These are phyloP conservation scores for Sclerospora graminicola DNA, from an alignment of 352 stramenopile genomes.

Conservation along the genomic window DNA sequence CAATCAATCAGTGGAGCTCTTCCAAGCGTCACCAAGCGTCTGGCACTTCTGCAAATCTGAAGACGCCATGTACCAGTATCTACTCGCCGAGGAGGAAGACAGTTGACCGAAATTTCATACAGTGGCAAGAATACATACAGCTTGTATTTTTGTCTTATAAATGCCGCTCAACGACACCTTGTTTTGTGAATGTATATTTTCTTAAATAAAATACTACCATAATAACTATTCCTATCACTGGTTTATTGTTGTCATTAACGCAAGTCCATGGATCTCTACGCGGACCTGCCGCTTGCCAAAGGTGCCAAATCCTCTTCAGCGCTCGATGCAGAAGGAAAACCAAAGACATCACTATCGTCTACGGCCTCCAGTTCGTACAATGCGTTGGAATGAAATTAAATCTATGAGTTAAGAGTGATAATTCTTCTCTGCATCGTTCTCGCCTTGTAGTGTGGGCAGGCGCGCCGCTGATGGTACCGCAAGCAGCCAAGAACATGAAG, in stretches of 20 bases:
- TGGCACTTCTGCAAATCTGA: constrained; percentile 83
- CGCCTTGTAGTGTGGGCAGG: constrained; percentile 37
- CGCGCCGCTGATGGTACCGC: constrained; percentile 38
- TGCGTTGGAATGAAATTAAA: no score
- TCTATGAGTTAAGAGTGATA: neutral
- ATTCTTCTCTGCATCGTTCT: constrained; percentile 5
- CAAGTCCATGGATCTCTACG: constrained; percentile 72
- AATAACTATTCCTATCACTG: no score
- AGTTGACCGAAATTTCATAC: constrained; percentile 6
- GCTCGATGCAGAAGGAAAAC: constrained; percentile 39
- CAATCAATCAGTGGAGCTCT: constrained; percentile 53
- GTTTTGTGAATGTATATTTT: no score
- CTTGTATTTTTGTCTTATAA: no score
- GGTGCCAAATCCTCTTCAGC: constrained; percentile 36
- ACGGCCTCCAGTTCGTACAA: constrained; percentile 17
- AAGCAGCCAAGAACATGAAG: constrained; percentile 31
- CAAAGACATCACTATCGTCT: constrained; percentile 23
- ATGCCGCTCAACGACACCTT: no score
- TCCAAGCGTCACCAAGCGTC: constrained; percentile 52
- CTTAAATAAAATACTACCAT: no score
- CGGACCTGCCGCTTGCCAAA: constrained; percentile 58
- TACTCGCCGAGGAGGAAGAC: constrained; percentile 67
- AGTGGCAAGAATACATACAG: no score
- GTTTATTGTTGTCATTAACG: no score
- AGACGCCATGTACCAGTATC: constrained; percentile 65